phyloP scores from a whole-genome alignment of 2,329 filamentous ascomycete genomes.

The Hypoxylon sp. region DNA sequence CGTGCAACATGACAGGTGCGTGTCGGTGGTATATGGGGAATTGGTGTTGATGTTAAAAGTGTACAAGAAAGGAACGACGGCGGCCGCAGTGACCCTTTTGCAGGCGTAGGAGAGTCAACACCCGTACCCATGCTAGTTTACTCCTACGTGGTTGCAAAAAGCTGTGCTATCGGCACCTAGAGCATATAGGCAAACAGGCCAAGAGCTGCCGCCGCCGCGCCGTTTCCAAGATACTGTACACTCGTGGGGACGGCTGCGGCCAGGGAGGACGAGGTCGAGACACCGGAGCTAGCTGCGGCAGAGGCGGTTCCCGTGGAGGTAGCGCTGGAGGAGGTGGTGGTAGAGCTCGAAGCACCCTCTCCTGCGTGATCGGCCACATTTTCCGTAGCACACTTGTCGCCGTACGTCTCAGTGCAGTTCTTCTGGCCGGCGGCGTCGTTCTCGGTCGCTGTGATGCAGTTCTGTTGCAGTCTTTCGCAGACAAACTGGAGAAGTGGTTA shows the following conservation, averaged over 20 bases:
- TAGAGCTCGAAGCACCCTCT: constrained; percentile 45
- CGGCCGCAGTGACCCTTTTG: constrained; percentile 25
- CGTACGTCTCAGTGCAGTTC: constrained; percentile 62
- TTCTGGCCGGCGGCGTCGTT: constrained; percentile 58
- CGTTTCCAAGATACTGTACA: constrained; percentile 56
- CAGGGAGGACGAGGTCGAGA: constrained; percentile 43
- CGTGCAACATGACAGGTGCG: constrained; percentile 40
- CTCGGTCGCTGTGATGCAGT: constrained; percentile 60
- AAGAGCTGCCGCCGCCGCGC: constrained; percentile 62
- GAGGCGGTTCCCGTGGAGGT: constrained; percentile 44
- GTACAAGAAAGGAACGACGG: constrained; percentile 40
- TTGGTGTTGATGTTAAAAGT: constrained; percentile 36
- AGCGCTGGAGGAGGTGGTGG: constrained; percentile 48
- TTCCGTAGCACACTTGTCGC: constrained; percentile 61
- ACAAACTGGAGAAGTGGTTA: constrained; percentile 57
- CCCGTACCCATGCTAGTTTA: constrained; percentile 17
- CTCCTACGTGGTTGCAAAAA: constrained; percentile 4
- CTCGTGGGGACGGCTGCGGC: constrained; percentile 45
- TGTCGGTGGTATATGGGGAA: constrained; percentile 26
- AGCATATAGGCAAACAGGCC: constrained; percentile 66
- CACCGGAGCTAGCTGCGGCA: constrained; percentile 40
- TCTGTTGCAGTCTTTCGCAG: constrained; percentile 61
- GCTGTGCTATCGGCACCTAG: constrained; percentile 48
- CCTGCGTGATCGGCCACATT: constrained; percentile 53
- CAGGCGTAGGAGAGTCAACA: constrained; percentile 2